Evolutionary conservation across 2,329 filamentous ascomycete species (phyloP).

Genomic region (Penicillium glabrum): DNA sequence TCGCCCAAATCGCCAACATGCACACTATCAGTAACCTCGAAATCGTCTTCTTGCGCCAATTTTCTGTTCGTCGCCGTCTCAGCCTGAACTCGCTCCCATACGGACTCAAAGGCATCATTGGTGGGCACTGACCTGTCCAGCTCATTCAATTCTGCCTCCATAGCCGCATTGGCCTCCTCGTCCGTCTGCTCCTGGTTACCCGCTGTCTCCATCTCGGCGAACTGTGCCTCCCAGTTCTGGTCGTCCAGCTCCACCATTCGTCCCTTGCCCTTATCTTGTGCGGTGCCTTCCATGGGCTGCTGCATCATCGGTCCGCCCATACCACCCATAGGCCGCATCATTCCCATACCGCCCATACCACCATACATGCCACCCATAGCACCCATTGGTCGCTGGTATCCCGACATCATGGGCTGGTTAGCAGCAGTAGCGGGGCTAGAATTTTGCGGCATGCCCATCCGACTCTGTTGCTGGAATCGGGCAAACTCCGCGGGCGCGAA

Average conservation of each 20-base stretch:
- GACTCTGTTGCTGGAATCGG: constrained; percentile 74
- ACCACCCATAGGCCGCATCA: constrained; percentile 50
- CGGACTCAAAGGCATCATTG: constrained; percentile 82
- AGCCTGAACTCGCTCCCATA: constrained; percentile 54
- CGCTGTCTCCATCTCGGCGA: constrained; percentile 74
- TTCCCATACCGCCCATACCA: constrained; percentile 50
- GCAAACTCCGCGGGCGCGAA: constrained; percentile 87
- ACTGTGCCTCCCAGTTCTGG: constrained; percentile 93
- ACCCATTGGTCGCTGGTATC: constrained; percentile 46
- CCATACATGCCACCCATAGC: constrained; percentile 45
- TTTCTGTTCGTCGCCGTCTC: constrained; percentile 49
- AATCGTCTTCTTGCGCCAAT: constrained; percentile 64
- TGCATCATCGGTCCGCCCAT: constrained; percentile 51
- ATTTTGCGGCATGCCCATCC: constrained; percentile 57
- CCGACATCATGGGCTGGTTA: constrained; percentile 62
- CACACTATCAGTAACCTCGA: constrained; percentile 46
- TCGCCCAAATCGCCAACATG: constrained; percentile 73
- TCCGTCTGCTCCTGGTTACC: constrained; percentile 54
- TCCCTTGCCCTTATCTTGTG: constrained; percentile 78
- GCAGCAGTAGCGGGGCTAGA: constrained; percentile 57
- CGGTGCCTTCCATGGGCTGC: constrained; percentile 61
- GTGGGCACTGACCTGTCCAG: constrained; percentile 74
- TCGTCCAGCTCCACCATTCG: constrained; percentile 89
- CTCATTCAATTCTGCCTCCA: constrained; percentile 83
- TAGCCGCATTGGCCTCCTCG: constrained; percentile 67